phyloP scores from a whole-genome alignment of 352 stramenopile genomes.

The Globisporangium nunn region DNA sequence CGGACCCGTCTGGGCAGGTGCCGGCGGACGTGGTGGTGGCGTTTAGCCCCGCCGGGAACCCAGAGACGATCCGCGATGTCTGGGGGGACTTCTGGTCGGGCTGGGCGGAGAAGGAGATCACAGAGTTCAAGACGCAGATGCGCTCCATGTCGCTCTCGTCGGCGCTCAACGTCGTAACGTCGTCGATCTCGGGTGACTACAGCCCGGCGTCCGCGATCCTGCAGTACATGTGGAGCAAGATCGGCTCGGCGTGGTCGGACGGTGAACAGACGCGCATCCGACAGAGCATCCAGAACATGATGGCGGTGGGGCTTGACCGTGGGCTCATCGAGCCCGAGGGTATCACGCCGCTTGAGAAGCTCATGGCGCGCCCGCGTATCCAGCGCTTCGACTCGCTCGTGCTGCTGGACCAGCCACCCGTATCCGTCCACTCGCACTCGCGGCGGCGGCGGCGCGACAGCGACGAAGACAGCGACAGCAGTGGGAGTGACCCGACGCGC shows the following conservation, averaged over 20 bases:
- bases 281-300: constrained; percentile 86
- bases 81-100: constrained; percentile 86
- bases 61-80: constrained; percentile 76
- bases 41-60: constrained; percentile 71
- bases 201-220: constrained; percentile 62
- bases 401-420: constrained; percentile 45
- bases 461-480: constrained; percentile 34
- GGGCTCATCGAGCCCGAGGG: constrained; percentile 53
- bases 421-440: constrained; percentile 39
- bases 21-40: constrained; percentile 68
- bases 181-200: constrained; percentile 77
- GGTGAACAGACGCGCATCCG: constrained; percentile 80
- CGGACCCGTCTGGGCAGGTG: constrained; percentile 21
- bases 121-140: constrained; percentile 77
- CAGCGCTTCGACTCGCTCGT: constrained; percentile 69
- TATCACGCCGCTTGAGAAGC: constrained; percentile 68
- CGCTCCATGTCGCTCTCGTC: constrained; percentile 65
- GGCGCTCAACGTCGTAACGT: constrained; percentile 70
- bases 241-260: constrained; percentile 74
- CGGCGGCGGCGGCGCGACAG: constrained; percentile 49
- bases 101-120: constrained; percentile 78
- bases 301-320: constrained; percentile 69
- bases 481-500: constrained; percentile 42
- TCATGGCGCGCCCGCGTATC: constrained; percentile 52
- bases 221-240: constrained; percentile 81